phyloP scores from a whole-genome alignment of 805 yeast genomes.

The Kluyveromyces siamensis region DNA sequence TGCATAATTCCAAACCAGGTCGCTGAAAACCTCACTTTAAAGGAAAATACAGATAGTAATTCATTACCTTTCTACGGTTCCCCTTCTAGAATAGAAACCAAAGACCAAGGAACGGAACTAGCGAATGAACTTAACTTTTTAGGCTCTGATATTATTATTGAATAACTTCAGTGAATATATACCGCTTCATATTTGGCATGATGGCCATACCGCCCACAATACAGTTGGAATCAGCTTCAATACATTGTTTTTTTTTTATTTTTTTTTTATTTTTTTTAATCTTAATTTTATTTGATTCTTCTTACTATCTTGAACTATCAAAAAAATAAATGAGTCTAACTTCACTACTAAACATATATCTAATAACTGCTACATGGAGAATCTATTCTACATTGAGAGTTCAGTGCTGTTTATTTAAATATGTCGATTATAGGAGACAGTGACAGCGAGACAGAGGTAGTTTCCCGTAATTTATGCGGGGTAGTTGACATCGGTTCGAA shows the following conservation, averaged over 20 bases:
- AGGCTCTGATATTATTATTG: background rate
- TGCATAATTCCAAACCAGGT: background rate
- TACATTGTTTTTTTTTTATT: too few relatives aligned
- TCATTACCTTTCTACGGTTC: background rate
- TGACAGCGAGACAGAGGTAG: constrained; percentile 42
- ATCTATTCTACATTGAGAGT: too few relatives aligned
- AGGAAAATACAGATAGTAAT: background rate
- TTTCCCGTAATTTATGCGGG: constrained; percentile 49
- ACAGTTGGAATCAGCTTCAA: background rate
- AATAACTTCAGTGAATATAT: background rate
- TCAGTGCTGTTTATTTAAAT: background rate
- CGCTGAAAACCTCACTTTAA: background rate
- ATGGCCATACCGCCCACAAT: background rate
- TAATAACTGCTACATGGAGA: too few relatives aligned
- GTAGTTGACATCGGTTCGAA: constrained; percentile 74
- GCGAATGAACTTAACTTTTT: background rate
- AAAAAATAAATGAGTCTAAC: background rate
- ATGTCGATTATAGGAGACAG: constrained; percentile 23
- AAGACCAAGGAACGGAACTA: background rate
- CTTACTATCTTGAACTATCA: background rate
- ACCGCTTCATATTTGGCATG: background rate
- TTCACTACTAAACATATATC: too few relatives aligned
- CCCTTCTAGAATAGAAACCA: background rate
- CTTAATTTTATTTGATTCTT: too few relatives aligned
- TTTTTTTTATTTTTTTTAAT: too few relatives aligned